Evolutionary conservation across 2,329 filamentous ascomycete genomes (phyloP), one percentile per base, ranked within the genome.

Genomic region (Aspergillus vadensis): DNA sequence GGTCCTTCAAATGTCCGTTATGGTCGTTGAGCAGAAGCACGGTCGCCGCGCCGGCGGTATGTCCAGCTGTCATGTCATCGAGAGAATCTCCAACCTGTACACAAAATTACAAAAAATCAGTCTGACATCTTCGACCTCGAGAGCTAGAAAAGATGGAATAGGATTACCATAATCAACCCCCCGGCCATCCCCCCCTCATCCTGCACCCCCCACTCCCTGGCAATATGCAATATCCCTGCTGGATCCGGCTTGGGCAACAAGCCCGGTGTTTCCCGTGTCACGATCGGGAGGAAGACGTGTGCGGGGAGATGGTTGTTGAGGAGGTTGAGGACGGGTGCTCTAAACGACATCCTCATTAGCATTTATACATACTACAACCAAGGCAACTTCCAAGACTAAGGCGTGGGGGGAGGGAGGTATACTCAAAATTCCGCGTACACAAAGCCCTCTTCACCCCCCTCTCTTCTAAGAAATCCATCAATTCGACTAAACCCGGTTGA

Each of bases 371-470:
- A n/a, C n/a, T n/a, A n/a, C n/a, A n/a, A n/a, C n/a, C n/a, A n/a
- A n/a, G n/a, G n/a, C n/a, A n/a, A n/a, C n/a, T n/a, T n/a, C n/a
- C n/a, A n/a, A n/a, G n/a, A n/a, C n/a, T n/a, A n/a, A n/a, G n/a
- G n/a, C n/a, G n/a, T n/a, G n/a, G n/a, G n/a, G n/a, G 53, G 48
- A 50, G 47, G 59, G 25, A 48, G 10, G 73, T 79, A 49, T 75
- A 84, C 80, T 94, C 91, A 71, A 97, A 98, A 80, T 99, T 98
- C 71, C 95, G 85, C 2, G 95, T 98, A 79, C 93, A 97, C 65
- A 98, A 92, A 15, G 86, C 94, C 76, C 96, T 95, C 67, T 81
- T 86, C 32, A 97, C 74, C 5, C 78, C 76, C 27, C 84, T 83
- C 6, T 77, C 71, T 53, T 95, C 88, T 17, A 98, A 86, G 74